Base-by-base conservation (phyloP, 768 basidiomycete genomes). In the Mycena latifolia region DNA sequence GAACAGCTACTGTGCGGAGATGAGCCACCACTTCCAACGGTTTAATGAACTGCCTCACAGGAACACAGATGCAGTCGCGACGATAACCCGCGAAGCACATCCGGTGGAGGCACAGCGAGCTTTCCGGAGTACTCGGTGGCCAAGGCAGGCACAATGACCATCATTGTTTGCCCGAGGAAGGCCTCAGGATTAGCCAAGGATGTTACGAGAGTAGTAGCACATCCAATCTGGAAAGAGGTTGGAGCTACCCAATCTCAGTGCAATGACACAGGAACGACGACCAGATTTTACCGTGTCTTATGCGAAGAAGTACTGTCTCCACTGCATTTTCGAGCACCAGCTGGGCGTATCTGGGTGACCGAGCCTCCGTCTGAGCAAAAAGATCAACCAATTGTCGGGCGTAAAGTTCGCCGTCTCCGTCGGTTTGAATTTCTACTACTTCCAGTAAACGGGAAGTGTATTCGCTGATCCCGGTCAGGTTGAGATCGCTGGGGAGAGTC, bases 61-160 rank as follows among this genome's bases (percentile, higher is more conserved):
- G 81, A 71, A 69, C 82, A 84, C 3, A 71, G 72, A 17, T 69
- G 61, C 11, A 92, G 67, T 50, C 83, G 79, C 5, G 57, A 61
- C 18, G 83, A 75, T 71, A 89, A 62, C 45, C 86, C 81, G 43
- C 77, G 75, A 43, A 92, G 77, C 52, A 89, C 73, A 33, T 82
- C 80, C 48, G 70, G 52, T 1, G 90, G 87, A 10, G 87, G 72
- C 37, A 87, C 75, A n/a, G 88, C 78, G 48, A 87, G 72, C 51
- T 78, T 79, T 24, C 83, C 82, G 55, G 84, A 84, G 68, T 88
- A 86, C 74, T 93, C 91, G 63, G 84, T 85, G n/a, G 87, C 81
- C 43, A 92, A 75, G 3, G 93, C 93, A 11, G 88, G 81, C n/a
- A 84, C 72, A n/a, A 94, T 83, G 22, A 92, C 85, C 73, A 90